phyloP scores from a whole-genome alignment of 2,329 filamentous ascomycete species.

The Exophiala calicioides region DNA sequence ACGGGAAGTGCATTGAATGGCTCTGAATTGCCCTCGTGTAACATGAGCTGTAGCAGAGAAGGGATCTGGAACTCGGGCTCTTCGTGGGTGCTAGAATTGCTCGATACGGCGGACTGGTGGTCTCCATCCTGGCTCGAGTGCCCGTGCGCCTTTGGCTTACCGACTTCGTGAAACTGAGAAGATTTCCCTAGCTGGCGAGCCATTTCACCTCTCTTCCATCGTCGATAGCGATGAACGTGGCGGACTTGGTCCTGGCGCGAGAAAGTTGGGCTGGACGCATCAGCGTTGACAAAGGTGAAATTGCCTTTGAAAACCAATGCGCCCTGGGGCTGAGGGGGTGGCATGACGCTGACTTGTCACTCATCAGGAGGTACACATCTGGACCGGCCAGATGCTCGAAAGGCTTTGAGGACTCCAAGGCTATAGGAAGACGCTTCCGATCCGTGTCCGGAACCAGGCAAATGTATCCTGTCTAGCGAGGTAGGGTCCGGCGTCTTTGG shows the following conservation, averaged over 20 bases:
- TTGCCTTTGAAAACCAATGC: slow-evolving; percentile 3
- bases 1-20: neutral
- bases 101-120: neutral
- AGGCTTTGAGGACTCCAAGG: no score
- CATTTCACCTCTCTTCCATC: slow-evolving; percentile 8
- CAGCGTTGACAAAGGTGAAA: slow-evolving; percentile 12
- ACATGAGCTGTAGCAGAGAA: slow-evolving; percentile 4
- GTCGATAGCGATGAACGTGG: slow-evolving; percentile 9
- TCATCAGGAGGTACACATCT: no score
- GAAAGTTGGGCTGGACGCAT: slow-evolving; percentile 4
- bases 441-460: no score
- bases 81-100: neutral
- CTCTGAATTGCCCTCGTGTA: slow-evolving; percentile 1
- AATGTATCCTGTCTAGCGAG: no score
- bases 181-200: slow-evolving; percentile 10
- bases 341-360: no score
- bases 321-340: no score
- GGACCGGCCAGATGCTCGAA: no score
- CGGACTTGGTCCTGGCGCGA: slow-evolving; percentile 6
- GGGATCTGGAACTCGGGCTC: slow-evolving; percentile 1
- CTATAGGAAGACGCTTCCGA: no score
- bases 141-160: no score
- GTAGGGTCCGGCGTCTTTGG: no score
- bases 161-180: slow-evolving; percentile 4
- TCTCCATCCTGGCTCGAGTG: no score